Base-by-base conservation (phyloP, 1,284 basidiomycete species). In the Clitocybe nebularis region DNA sequence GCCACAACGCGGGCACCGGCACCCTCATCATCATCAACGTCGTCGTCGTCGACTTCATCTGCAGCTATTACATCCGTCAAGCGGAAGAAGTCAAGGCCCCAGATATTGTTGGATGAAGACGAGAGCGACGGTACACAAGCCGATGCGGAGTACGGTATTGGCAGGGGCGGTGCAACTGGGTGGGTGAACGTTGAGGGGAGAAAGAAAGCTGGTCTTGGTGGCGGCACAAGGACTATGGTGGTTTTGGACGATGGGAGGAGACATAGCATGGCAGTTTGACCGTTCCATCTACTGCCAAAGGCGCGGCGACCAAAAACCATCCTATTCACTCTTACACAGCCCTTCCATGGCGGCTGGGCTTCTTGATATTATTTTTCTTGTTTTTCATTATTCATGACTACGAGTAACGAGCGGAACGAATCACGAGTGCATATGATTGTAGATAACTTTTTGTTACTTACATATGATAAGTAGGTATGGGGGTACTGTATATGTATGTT, bases 91-190 rank as follows among this genome's bases (percentile, higher is more conserved):
- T 75, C 75, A 3, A 67, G 71, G 36, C 66, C 70, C 7, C 66
- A 69, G 48, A 39, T 69, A 21, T 49, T 67, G 3, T 51, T 69
- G 1, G 64, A 70, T 36, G 78, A 79, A 1, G 74, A 75, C 7
- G 75, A 74, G 0, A 79, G 77, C 51, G 82, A 81, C 30, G 81
- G 79, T 2, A 71, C 68, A 13, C 75, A 84, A 49, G 83, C 80
- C 4, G 82, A 85, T 57, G 79, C 68, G 13, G 83, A 86, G 60
- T 81, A 71, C 47, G 68, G 68, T 35, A 50, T 52, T 20, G 61
- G 60, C 17, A 51, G 58, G 39, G 61, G 57, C 25, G 49, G 36
- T 36, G 50, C 53, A 32, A 61, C 45, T 44, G 60, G 64, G 23
- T 77, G 76, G 74, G 65, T 76, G 20, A 80, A 80, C 54, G 56